phyloP scores from a whole-genome alignment of 2,329 filamentous ascomycete genomes.

The Rosellinia necatrix region DNA sequence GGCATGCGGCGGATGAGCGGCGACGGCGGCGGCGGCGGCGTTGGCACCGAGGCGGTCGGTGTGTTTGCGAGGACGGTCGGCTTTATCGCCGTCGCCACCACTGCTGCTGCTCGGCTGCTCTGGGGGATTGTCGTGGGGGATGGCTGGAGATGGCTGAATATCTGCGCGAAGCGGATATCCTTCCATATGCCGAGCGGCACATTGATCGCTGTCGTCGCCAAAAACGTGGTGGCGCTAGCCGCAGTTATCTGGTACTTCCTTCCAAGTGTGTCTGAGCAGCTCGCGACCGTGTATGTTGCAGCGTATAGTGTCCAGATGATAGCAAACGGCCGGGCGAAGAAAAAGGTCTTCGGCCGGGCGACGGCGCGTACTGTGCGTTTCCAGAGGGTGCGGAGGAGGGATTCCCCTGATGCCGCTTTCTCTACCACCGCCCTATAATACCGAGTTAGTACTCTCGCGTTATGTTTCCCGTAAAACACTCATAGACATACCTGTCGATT shows the following conservation, averaged over 20 bases:
- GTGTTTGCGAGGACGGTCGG: not conserved
- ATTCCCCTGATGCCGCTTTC: not conserved
- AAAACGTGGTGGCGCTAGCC: not conserved
- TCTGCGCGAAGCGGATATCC: slow-evolving; percentile 1
- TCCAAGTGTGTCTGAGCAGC: not conserved
- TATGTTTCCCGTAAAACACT: not conserved
- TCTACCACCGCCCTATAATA: slow-evolving; percentile 2
- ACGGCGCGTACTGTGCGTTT: not conserved
- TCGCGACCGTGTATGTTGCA: slow-evolving; percentile 1
- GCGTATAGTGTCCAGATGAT: slow-evolving; percentile 9
- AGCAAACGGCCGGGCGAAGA: not conserved
- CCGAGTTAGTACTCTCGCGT: not conserved
- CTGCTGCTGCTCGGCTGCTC: not conserved
- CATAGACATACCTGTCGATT: slow-evolving; percentile 6
- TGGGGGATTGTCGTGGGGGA: not conserved
- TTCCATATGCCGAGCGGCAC: slow-evolving; percentile 6
- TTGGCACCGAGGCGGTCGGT: not conserved
- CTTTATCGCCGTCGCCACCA: no score
- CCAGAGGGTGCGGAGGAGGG: slow-evolving; percentile 1
- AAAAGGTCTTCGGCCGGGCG: not conserved
- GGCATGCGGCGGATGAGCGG: slow-evolving; percentile 6
- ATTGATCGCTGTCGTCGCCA: slow-evolving; percentile 3
- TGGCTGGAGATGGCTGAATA: not conserved
- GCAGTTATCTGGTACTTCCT: not conserved
- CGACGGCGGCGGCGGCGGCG: not conserved